Conservation (phyloP, 257 asterid genomes). For the Forsythia suspensa region DNA sequence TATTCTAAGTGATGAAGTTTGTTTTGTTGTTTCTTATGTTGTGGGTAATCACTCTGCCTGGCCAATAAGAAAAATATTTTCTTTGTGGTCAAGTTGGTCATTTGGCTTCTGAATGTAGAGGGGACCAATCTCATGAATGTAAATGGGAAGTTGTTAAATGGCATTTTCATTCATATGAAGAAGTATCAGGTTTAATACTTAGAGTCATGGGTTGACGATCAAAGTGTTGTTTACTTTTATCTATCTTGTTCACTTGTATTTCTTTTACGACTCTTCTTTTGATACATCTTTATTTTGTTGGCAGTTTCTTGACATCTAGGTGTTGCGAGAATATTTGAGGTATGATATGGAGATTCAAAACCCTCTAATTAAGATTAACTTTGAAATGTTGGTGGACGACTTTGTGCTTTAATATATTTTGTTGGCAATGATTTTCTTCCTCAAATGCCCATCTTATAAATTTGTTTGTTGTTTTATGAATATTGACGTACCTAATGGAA, state of each 20-base stretch:
- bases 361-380: constrained; percentile 74
- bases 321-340: constrained; percentile 86
- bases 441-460: constrained; percentile 95
- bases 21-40: constrained; percentile 19
- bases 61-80: constrained; percentile 91
- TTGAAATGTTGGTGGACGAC: constrained; percentile 96
- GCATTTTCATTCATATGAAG: constrained; percentile 70
- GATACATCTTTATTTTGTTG: constrained; percentile 27
- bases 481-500: constrained; percentile 6
- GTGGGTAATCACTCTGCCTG: constrained; percentile 79
- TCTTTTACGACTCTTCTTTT: constrained; percentile 24
- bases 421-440: constrained; percentile 99
- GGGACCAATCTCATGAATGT: constrained; percentile 41
- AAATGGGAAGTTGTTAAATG: constrained; percentile 49
- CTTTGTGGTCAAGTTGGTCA: constrained; percentile 90
- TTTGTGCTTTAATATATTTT: constrained; percentile 91
- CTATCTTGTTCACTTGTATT: background rate
- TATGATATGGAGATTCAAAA: constrained; percentile 70
- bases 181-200: constrained; percentile 76
- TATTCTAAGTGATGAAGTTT: background rate
- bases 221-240: background rate
- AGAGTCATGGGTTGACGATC: constrained; percentile 19
- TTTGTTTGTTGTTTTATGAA: constrained; percentile 39
- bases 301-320: constrained; percentile 91
- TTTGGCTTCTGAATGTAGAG: constrained; percentile 80